Base-by-base conservation (phyloP, 768 basidiomycete species). In the Amanita polypyramis region DNA sequence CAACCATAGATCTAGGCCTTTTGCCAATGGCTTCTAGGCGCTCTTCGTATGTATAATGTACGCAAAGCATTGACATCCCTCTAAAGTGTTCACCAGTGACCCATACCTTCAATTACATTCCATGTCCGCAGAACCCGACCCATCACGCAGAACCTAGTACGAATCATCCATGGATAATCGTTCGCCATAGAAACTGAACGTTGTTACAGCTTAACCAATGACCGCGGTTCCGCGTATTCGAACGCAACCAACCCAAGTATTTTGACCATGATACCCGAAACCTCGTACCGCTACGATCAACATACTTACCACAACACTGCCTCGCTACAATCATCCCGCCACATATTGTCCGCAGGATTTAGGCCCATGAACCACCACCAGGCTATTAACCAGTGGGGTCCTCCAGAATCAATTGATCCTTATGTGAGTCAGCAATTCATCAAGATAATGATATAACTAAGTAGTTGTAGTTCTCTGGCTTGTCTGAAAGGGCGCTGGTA, bases 191-290 rank as follows among this genome's bases (percentile, higher is more conserved):
- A 52, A 21, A 33, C n/a, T 51, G 44, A 43, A 19, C 30, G 21
- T 36, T 25, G 20, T 30, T 47, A 56, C 56, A 50, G 20, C 15
- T 60, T 48, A 51, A 51, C 32, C 58, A 68, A 58, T 56, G 72
- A 69, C 30, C 68, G 66, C 32, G 61, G 68, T 46, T 70, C 70
- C 51, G 67, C 63, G 54, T 80, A 78, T 56, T 65, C 67, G 41
- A 71, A 70, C 52, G 65, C 63, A 29, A 57, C 63, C 43, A 59
- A 52, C 44, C 61, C 73, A 30, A 70, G 69, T 54, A 56, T 69
- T 50, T 62, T 82, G 41, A 69, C 75, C 38, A 72, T 79, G 62
- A 79, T 82, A 57, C 74, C 81, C 57, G 81, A 84, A 60, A 62
- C 75, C 46, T 52, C 70, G 58, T 79, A 80, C 40, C 76, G 76